A percentile compares a stretch with the other conserved stretches of the same genome.
These are phyloP conservation scores for Coleophoma crateriformis DNA, from an alignment of 2,329 filamentous ascomycete genomes.

Conservation along the genomic window DNA sequence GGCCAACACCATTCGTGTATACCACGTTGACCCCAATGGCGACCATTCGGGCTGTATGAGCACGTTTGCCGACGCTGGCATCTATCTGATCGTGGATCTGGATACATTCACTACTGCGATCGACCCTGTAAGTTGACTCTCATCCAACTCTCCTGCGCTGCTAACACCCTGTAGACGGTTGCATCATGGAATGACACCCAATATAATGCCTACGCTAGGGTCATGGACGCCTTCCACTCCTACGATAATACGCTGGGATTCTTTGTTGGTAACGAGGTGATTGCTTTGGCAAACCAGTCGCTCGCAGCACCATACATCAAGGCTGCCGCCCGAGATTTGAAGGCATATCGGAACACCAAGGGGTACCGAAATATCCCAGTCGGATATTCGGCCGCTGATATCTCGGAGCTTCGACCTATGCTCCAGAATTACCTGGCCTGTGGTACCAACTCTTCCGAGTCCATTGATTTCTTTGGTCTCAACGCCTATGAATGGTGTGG, in stretches of 20 bases:
- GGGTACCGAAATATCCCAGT: slow-evolving; percentile 76
- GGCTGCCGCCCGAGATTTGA: slow-evolving; percentile 74
- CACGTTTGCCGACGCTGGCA: slow-evolving; percentile 71
- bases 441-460: slow-evolving; percentile 61
- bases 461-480: slow-evolving; percentile 77
- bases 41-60: slow-evolving; percentile 79
- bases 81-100: slow-evolving; percentile 80
- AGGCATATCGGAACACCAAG: slow-evolving; percentile 71
- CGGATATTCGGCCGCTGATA: slow-evolving; percentile 85
- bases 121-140: slow-evolving; percentile 41
- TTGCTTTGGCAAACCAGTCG: slow-evolving; percentile 55
- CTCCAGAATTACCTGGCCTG: slow-evolving; percentile 72
- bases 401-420: slow-evolving; percentile 59
- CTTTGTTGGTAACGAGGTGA: slow-evolving; percentile 85
- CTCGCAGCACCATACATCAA: slow-evolving; percentile 76
- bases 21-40: slow-evolving; percentile 70
- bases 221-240: slow-evolving; percentile 71
- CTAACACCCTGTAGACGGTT: slow-evolving; percentile 33
- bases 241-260: slow-evolving; percentile 81
- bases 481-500: slow-evolving; percentile 85
- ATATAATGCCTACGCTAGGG: slow-evolving; percentile 59
- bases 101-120: slow-evolving; percentile 71
- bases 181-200: slow-evolving; percentile 72
- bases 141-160: slow-evolving; percentile 4
- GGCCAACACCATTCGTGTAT: slow-evolving; percentile 80